These are phyloP conservation scores for Escallonia rubra DNA, from an alignment of 129 eudicot genomes.

Conservation along the genomic window DNA sequence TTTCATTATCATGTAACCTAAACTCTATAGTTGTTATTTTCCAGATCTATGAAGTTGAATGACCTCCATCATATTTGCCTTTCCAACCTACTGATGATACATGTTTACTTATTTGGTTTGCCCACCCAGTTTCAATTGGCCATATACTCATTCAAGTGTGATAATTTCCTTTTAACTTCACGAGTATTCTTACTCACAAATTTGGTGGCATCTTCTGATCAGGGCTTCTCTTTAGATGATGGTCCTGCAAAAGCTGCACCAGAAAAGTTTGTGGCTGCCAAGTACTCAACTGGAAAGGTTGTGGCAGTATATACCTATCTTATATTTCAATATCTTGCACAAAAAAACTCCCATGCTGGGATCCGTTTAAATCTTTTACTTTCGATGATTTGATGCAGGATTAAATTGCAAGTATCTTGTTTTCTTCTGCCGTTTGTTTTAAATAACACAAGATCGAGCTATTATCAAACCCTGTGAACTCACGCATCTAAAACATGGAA, in stretches of 20 bases:
- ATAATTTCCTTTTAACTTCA: too few species aligned
- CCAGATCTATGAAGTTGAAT: too few species aligned
- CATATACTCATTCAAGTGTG: too few species aligned
- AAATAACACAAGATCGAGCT: conserved; percentile 61
- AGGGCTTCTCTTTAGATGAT: conserved; percentile 84
- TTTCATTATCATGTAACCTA: too few species aligned
- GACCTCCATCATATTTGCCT: too few species aligned
- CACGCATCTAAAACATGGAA: conserved; percentile 38
- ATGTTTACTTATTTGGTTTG: too few species aligned
- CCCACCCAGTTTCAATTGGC: too few species aligned
- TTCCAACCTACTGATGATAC: too few species aligned
- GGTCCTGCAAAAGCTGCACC: conserved; percentile 45
- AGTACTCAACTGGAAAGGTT: conserved; percentile 92
- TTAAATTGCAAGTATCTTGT: conserved; percentile 51
- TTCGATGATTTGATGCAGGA: conserved; percentile 83
- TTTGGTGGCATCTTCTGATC: conserved; percentile 10
- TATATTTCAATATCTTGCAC: conserved; percentile 4
- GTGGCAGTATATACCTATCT: neutral
- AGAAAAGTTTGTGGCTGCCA: conserved; percentile 91
- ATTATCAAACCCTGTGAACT: conserved; percentile 36
- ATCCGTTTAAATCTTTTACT: conserved; percentile 28
- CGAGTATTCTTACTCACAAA: neutral
- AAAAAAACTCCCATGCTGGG: neutral
- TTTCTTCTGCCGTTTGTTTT: conserved; percentile 47
- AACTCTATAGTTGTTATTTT: too few species aligned